Evolutionary conservation across 2,329 filamentous ascomycete species (phyloP), one percentile per base, ranked within the genome.

Genomic region (Nigrospora osmanthi): DNA sequence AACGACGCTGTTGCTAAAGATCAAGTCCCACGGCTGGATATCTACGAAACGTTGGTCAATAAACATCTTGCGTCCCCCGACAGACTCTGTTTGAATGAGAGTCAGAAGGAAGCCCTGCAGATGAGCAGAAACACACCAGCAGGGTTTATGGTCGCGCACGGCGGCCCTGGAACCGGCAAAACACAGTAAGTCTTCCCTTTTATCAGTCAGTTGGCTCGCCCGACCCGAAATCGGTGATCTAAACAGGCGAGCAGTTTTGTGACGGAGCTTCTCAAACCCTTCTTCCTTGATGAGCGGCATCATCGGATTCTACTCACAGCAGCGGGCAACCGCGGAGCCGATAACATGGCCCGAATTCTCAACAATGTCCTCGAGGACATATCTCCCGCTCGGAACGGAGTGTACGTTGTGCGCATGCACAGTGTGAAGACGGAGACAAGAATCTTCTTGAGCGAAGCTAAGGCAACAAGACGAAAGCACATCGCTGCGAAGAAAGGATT

Each of bases 141-240:
- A 35, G 31, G 43, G 2, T 44, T 40, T 10, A 30, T 35, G 6
- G 34, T 44, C 15, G 43, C 36, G 7, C 30, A 44, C 16, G 43
- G 43, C 16, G 37, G 43, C 4, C 37, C 37, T 7, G 43, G 43
- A 6, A 40, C 43, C 7, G 43, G 43, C 13, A 44, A 44, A 35
- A 44, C 43, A 32, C 36, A 44, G 43, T 44, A 40, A 35, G 37
- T 3, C 14, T 28, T n/a, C n/a, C 13, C 17, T n/a, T 7, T 35
- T 13, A 15, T 32, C 6, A 10, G 33, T 10, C 12, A n/a, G 14
- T 23, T 28, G 9, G 19, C 32, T 16, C 2, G 11, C 14, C 17
- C 16, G 11, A 1, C 11, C 34, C 4, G 19, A 23, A 23, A 23
- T 23, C 19, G 7, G 19, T 4, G 4, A 23, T 4, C 19, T 23